Percentiles rank a stretch among this genome's conserved stretches.
Evolutionary conservation across 768 basidiomycete genomes (phyloP).

Genomic region (Boletus rubescentipes): DNA sequence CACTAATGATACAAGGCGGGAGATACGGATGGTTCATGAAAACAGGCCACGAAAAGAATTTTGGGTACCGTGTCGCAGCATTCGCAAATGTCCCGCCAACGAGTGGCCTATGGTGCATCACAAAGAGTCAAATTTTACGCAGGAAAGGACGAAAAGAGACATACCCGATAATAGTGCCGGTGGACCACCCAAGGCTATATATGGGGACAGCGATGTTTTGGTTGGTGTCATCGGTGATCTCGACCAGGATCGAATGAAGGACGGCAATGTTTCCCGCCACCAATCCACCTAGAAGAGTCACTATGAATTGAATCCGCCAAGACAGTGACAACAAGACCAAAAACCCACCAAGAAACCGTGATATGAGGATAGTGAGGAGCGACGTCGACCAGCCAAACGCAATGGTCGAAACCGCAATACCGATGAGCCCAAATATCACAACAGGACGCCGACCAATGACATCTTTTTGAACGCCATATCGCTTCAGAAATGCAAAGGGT

Average conservation of each 20-base stretch:
- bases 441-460: conserved; percentile 3
- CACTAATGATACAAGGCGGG: neutral
- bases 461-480: neutral
- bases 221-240: conserved; percentile 15
- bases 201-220: conserved; percentile 12
- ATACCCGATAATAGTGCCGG: conserved; percentile 1
- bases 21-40: conserved; percentile 12
- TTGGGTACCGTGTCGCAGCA: conserved; percentile 6
- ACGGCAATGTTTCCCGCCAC: conserved; percentile 10
- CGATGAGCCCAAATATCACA: neutral
- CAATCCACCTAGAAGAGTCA: conserved; percentile 5
- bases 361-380: conserved; percentile 2
- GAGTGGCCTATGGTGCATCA: conserved; percentile 1
- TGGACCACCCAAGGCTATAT: conserved; percentile 12
- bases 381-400: conserved; percentile 13
- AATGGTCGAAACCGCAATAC: conserved; percentile 3
- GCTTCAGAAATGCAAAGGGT: neutral
- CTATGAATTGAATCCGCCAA: neutral
- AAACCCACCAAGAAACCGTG: conserved; percentile 4
- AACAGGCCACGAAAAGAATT: conserved; percentile 4
- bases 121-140: neutral
- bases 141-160: neutral
- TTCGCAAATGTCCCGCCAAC: conserved; percentile 12
- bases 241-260: conserved; percentile 7
- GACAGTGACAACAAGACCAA: neutral